Percentiles rank a stretch among this genome's conserved stretches.
Evolutionary conservation across 768 basidiomycete genomes (phyloP).

Genomic region (Psilocybe cyanescens): DNA sequence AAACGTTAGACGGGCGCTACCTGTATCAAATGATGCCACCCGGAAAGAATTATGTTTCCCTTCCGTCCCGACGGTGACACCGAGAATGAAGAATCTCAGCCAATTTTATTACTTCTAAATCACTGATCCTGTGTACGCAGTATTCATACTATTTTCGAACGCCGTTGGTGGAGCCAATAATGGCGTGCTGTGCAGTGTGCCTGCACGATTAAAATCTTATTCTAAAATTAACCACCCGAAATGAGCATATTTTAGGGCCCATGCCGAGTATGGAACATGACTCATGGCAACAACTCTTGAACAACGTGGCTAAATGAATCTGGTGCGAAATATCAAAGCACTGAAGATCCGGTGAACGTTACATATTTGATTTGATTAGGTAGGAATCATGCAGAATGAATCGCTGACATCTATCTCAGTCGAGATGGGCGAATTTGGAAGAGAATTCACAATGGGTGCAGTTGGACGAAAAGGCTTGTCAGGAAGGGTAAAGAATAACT

Average conservation of each 20-base stretch:
- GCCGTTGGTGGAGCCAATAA: background rate
- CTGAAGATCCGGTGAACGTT: background rate
- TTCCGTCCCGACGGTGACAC: background rate
- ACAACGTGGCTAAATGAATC: background rate
- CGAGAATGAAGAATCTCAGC: background rate
- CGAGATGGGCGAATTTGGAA: background rate
- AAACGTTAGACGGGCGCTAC: background rate
- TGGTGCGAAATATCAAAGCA: background rate
- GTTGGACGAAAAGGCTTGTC: no score
- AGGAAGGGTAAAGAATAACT: no score
- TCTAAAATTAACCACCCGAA: background rate
- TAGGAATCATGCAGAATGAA: background rate
- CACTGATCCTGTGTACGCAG: no score
- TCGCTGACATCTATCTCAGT: background rate
- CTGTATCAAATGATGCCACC: background rate
- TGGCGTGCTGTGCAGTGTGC: background rate
- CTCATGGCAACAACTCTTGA: background rate
- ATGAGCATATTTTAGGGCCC: background rate
- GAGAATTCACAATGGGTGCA: no score
- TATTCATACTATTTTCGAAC: no score
- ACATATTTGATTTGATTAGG: background rate
- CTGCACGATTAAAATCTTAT: background rate
- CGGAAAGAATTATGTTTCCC: background rate
- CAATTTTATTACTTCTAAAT: no score
- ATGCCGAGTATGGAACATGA: background rate